Conservation (phyloP, 768 basidiomycete genomes). For the Lentinula sp. region DNA sequence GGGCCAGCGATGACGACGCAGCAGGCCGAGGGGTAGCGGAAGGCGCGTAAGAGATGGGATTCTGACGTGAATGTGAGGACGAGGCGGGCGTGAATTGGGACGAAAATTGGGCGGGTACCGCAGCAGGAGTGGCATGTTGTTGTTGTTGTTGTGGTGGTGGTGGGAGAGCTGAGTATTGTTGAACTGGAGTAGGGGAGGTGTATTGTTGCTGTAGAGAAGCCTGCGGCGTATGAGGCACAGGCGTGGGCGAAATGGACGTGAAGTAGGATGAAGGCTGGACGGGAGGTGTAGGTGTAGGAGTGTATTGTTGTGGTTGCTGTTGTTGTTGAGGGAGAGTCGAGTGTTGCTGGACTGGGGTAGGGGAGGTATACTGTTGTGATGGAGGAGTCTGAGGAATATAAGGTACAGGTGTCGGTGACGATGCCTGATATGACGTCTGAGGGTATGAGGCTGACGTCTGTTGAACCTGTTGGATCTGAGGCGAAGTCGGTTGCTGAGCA, state of each 20-base stretch:
- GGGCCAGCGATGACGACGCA: slow-evolving; percentile 18
- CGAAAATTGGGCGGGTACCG: slow-evolving; percentile 15
- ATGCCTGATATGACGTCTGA: slow-evolving; percentile 6
- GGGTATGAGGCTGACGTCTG: background rate
- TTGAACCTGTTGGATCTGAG: slow-evolving; percentile 12
- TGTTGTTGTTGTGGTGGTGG: slow-evolving; percentile 16
- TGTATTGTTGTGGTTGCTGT: background rate
- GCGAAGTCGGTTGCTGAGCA: slow-evolving; percentile 11
- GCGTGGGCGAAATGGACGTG: background rate
- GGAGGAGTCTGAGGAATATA: slow-evolving; percentile 18
- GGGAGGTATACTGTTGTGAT: slow-evolving; percentile 19
- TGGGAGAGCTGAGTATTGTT: slow-evolving; percentile 13
- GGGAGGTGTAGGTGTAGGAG: slow-evolving; percentile 4
- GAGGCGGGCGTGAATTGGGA: slow-evolving; percentile 9
- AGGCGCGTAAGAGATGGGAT: slow-evolving; percentile 27
- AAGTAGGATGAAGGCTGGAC: background rate
- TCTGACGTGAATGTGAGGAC: slow-evolving; percentile 23
- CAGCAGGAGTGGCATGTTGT: slow-evolving; percentile 10
- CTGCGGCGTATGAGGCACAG: slow-evolving; percentile 1
- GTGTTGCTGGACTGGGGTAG: slow-evolving; percentile 17
- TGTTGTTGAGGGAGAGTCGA: slow-evolving; percentile 18
- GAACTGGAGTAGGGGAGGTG: slow-evolving; percentile 19
- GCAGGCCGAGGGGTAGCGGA: slow-evolving; percentile 14
- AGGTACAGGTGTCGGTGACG: slow-evolving; percentile 12
- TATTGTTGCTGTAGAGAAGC: slow-evolving; percentile 13